Conservation (phyloP, 306 rosid species). For the Lathyrus aphaca region DNA sequence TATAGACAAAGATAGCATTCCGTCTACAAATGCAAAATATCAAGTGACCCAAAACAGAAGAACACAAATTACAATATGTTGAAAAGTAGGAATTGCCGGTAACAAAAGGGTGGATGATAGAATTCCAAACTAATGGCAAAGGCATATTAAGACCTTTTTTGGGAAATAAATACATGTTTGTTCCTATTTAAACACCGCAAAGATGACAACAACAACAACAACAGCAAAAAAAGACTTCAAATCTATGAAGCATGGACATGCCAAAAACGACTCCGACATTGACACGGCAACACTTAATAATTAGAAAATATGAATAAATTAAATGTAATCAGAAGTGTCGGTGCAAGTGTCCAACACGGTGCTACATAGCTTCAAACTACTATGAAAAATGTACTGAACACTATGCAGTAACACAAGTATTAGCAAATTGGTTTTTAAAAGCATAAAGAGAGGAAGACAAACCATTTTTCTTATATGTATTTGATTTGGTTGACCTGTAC, state of each 20-base stretch:
- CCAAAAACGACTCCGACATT: too few species aligned
- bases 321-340: too few species aligned
- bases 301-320: too few species aligned
- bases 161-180: conserved; percentile 6
- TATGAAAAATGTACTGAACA: background rate
- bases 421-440: background rate
- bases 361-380: too few species aligned
- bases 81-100: background rate
- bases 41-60: conserved; percentile 11
- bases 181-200: background rate
- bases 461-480: conserved; percentile 74
- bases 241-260: too few species aligned
- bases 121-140: conserved; percentile 25
- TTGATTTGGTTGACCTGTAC: conserved; percentile 69
- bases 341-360: too few species aligned
- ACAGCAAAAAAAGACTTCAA: background rate
- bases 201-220: background rate
- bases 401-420: background rate
- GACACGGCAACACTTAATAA: too few species aligned
- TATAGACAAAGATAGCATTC: conserved; percentile 7
- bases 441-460: conserved; percentile 18
- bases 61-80: conserved; percentile 16
- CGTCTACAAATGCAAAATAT: conserved; percentile 10
- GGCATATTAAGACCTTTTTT: background rate
- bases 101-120: background rate